Base-by-base conservation (phyloP, 2,329 filamentous ascomycete genomes). In the Decorospora gaudefroyi region DNA sequence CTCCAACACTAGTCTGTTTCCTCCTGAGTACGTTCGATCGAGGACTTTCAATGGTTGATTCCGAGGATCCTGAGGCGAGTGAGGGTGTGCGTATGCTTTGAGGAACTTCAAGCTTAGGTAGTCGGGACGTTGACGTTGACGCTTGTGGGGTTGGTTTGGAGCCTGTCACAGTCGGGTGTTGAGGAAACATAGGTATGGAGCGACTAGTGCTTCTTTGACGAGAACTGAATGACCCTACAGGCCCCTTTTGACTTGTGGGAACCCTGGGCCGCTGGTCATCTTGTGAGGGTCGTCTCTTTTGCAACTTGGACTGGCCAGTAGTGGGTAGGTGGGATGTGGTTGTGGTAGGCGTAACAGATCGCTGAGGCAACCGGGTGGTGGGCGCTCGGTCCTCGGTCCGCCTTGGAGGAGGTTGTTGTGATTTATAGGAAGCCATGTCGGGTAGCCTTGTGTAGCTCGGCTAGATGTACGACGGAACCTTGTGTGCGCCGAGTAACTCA, bases 31-130 rank as follows among this genome's bases (percentile, higher is more conserved):
- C 62, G 56, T 70, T 70, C 21, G 73, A 72, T 37, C 68, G 62
- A 29, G 74, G 74, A 47, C 73, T 76, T 36, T 76, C 74, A 28
- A 69, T 64, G 4, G 72, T 74, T 16, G 74, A 77, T 25, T 67
- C 68, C 21, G 75, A 76, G 13, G 75, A 76, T 22, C 73, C 75
- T 34, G 75, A 77, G 22, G 73, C 70, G 13, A 76, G 68, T n/a
- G 75, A 77, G 11, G 75, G 75, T 11, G 75, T 76, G 31, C 67
- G 66, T 39, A 68, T 68, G 37, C 48, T 67, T 39, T 30, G 42
- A 15, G 59, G 54, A n/a, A 66, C 59, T 43, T 71, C 68, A 35
- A 66, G 62, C 49, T 69, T 67, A 25, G 65, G 68, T 34, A 68
- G 42, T 15, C 65, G 67, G 34, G 65, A 65, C 25, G 65, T 62